phyloP scores from a whole-genome alignment of 140 eudicot genomes.

The Flaveria floridana region DNA sequence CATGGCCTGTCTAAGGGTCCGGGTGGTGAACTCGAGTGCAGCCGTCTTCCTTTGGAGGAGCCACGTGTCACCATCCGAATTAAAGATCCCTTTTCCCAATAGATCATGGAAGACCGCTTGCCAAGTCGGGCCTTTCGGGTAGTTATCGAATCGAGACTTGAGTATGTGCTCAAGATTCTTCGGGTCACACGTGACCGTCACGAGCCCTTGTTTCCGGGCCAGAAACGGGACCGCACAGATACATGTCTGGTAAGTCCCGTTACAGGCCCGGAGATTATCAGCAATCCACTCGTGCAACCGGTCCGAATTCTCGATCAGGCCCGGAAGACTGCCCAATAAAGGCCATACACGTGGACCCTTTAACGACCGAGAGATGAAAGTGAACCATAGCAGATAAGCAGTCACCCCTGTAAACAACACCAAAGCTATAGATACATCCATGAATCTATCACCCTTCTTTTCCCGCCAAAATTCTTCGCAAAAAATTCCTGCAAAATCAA shows the following conservation, averaged over 20 bases:
- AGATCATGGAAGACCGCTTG: conserved; percentile 93
- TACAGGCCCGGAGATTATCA: conserved; percentile 83
- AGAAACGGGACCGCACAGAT: conserved; percentile 88
- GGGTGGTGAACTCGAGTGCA: conserved; percentile 87
- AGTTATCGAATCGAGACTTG: conserved; percentile 78
- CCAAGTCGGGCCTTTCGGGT: conserved; percentile 97
- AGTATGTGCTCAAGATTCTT: conserved; percentile 81
- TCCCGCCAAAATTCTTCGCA: conserved; percentile 40
- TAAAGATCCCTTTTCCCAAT: conserved; percentile 82
- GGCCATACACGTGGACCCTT: conserved; percentile 99
- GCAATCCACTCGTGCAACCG: conserved; percentile 92
- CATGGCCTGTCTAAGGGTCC: conserved; percentile 93
- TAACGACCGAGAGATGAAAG: conserved; percentile 67
- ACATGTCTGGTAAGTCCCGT: conserved; percentile 96
- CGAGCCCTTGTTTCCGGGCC: conserved; percentile 85
- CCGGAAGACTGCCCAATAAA: conserved; percentile 78
- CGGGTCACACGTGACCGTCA: conserved; percentile 93
- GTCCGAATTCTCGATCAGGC: conserved; percentile 71
- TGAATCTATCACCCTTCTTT: conserved; percentile 21
- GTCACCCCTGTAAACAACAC: conserved; percentile 57
- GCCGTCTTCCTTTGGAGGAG: conserved; percentile 86
- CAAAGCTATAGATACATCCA: conserved; percentile 66
- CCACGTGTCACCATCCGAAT: conserved; percentile 96
- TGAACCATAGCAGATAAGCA: conserved; percentile 74
- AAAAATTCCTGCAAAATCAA: conserved; percentile 13